These are phyloP conservation scores for Sonneratia alba DNA, from an alignment of 345 rosid genomes.

Conservation along the genomic window DNA sequence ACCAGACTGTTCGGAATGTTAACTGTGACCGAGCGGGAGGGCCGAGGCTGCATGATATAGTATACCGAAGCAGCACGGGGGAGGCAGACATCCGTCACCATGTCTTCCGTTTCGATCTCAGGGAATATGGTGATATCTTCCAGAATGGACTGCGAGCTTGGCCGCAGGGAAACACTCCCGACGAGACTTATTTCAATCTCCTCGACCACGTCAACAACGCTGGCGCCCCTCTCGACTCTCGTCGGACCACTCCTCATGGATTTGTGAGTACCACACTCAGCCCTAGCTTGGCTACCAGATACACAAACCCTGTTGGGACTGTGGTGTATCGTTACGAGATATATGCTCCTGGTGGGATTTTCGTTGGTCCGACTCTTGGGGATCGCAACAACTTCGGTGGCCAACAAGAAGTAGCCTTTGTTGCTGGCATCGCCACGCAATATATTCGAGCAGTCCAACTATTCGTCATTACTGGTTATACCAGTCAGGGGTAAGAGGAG, in stretches of 20 bases:
- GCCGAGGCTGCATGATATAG: background rate
- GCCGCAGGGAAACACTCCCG: background rate
- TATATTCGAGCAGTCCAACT: background rate
- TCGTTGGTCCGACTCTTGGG: background rate
- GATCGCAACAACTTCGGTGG: background rate
- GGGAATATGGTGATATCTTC: background rate
- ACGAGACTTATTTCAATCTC: background rate
- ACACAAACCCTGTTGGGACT: background rate
- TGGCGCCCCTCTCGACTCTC: background rate
- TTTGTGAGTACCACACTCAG: background rate
- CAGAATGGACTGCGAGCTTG: background rate
- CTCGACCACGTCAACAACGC: background rate
- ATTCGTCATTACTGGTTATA: background rate
- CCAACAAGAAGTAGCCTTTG: background rate
- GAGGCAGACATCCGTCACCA: background rate
- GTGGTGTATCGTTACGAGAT: background rate
- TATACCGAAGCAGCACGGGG: background rate
- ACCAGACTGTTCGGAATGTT: background rate
- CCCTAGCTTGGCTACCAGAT: background rate
- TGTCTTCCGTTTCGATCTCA: constrained; percentile 1
- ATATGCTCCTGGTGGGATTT: constrained; percentile 1
- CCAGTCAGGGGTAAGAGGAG: background rate
- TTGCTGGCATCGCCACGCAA: background rate
- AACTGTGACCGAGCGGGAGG: background rate
- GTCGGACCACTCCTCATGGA: background rate